Percentiles rank a stretch among this genome's conserved stretches.
These are phyloP conservation scores for Agaricales sp. DNA, from an alignment of 1,284 basidiomycete species.

Conservation along the genomic window DNA sequence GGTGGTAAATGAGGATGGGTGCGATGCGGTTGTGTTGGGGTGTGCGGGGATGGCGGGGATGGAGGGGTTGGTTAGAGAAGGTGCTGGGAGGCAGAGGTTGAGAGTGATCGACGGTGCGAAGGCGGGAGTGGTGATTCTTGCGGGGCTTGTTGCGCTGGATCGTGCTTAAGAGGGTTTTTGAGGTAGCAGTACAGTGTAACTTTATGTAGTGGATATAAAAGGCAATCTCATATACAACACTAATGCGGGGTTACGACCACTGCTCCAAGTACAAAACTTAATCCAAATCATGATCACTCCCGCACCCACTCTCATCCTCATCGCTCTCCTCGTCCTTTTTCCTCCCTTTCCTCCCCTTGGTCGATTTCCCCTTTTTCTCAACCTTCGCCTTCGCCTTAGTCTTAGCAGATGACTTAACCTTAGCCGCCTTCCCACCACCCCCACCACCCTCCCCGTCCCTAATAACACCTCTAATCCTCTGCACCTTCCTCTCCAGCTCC, in stretches of 20 bases:
- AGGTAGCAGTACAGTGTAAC: no score
- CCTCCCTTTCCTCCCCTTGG: conserved; percentile 12
- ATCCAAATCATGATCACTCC: neutral
- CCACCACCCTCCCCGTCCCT: conserved; percentile 10
- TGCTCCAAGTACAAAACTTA: no score
- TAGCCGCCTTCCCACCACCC: conserved; percentile 5
- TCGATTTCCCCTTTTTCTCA: conserved; percentile 13
- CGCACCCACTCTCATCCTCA: conserved; percentile 10
- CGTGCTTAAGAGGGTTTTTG: neutral
- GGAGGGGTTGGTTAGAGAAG: conserved; percentile 20
- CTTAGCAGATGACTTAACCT: neutral
- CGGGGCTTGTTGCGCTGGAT: conserved; percentile 18
- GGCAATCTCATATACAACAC: no score
- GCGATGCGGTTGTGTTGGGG: conserved; percentile 24
- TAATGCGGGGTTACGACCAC: no score
- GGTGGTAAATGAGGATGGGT: conserved; percentile 18
- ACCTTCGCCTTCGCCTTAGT: conserved; percentile 7
- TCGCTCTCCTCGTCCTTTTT: conserved; percentile 14
- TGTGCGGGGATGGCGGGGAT: conserved; percentile 27
- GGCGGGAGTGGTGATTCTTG: conserved; percentile 23
- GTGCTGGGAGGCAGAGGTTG: conserved; percentile 16
- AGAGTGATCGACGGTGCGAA: conserved; percentile 25
- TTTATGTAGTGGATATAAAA: no score
- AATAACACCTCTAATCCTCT: conserved; percentile 17
- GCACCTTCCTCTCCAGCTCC: conserved; percentile 16